Percentiles rank a stretch among this genome's conserved stretches.
Evolutionary conservation across 202 grass and related monocot species (phyloP).

Genomic region (Brachypodium distachyon): DNA sequence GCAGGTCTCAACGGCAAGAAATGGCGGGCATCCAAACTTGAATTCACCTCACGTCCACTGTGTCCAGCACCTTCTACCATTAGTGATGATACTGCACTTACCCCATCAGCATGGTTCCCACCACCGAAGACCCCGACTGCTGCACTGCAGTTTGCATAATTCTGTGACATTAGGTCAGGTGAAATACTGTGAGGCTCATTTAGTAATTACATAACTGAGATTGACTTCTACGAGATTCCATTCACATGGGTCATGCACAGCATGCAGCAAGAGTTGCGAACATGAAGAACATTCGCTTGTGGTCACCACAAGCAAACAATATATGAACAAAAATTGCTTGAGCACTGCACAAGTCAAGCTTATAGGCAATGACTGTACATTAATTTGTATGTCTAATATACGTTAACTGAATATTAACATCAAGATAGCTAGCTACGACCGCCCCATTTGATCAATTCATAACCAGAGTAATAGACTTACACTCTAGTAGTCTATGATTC

Average conservation of each 20-base stretch:
- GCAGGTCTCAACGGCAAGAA: constrained; percentile 66
- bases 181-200: constrained; percentile 6
- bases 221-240: background rate
- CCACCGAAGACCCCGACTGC: constrained; percentile 89
- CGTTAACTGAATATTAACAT: too few species aligned
- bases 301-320: background rate
- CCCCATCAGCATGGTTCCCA: constrained; percentile 35
- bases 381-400: too few species aligned
- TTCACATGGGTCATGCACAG: background rate
- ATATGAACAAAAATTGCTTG: background rate
- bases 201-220: background rate
- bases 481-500: too few species aligned
- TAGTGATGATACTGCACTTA: constrained; percentile 18
- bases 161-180: constrained; percentile 18
- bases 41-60: constrained; percentile 38
- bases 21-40: constrained; percentile 63
- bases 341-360: background rate
- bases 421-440: too few species aligned
- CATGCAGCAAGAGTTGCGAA: background rate
- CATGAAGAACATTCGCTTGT: background rate
- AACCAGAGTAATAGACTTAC: too few species aligned
- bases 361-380: background rate
- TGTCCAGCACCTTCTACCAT: constrained; percentile 73
- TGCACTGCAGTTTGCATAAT: constrained; percentile 86
- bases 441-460: too few species aligned